A percentile compares a stretch with the other conserved stretches of the same genome.
phyloP scores from a whole-genome alignment of 129 eudicot species.

The Flaveria ramosissima region DNA sequence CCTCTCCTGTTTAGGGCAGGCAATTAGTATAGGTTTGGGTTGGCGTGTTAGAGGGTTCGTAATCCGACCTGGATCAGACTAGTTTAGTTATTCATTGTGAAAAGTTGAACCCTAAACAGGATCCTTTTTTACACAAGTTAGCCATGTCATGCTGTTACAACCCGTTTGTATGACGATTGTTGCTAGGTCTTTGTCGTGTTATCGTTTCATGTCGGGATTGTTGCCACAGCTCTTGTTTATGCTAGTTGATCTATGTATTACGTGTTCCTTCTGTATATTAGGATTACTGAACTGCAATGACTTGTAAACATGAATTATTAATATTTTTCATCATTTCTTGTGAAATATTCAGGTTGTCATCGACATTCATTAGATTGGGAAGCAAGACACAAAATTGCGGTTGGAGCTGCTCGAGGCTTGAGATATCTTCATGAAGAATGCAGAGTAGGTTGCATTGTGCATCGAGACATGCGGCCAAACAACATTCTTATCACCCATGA shows the following conservation, averaged over 20 bases:
- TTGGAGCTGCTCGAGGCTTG: slow-evolving; percentile 93
- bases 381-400: slow-evolving; percentile 88
- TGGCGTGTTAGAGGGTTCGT: not conserved
- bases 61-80: not conserved
- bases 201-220: too few species aligned
- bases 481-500: slow-evolving; percentile 96
- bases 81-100: not conserved
- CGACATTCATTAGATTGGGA: slow-evolving; percentile 70
- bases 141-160: not conserved
- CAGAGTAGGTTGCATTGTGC: slow-evolving; percentile 99
- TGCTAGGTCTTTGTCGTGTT: too few species aligned
- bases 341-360: slow-evolving; percentile 52
- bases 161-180: not conserved
- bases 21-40: not conserved
- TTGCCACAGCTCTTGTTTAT: too few species aligned
- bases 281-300: too few species aligned
- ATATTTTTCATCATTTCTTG: not conserved
- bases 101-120: not conserved
- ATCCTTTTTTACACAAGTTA: too few species aligned
- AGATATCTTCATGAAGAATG: slow-evolving; percentile 98
- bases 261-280: too few species aligned
- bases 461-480: slow-evolving; percentile 97
- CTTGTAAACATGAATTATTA: too few species aligned
- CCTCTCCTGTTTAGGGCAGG: not conserved
- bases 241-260: too few species aligned